Conservation (phyloP, 2,329 filamentous ascomycete genomes). For the Apiospora arundinis region DNA sequence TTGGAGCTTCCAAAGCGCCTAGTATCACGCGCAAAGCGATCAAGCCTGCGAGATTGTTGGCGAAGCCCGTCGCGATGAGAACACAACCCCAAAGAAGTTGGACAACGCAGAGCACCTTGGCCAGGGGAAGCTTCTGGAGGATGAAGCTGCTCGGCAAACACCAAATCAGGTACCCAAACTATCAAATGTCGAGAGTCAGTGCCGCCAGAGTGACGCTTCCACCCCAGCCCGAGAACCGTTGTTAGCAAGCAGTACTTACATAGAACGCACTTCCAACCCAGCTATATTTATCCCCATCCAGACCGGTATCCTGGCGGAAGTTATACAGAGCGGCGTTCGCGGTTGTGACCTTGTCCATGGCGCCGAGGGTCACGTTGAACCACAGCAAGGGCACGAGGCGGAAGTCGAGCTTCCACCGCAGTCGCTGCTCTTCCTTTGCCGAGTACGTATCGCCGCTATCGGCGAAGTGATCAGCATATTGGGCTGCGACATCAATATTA, state of each 20-base stretch:
- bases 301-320: conserved; percentile 23
- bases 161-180: conserved; percentile 44
- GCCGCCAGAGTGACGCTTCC: background rate
- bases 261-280: conserved; percentile 39
- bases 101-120: conserved; percentile 38
- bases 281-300: conserved; percentile 22
- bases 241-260: conserved; percentile 23
- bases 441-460: conserved; percentile 38
- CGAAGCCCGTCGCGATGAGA: conserved; percentile 38
- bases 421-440: conserved; percentile 29
- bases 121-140: conserved; percentile 44
- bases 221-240: background rate
- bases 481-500: conserved; percentile 36
- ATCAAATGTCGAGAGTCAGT: background rate
- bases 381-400: conserved; percentile 48
- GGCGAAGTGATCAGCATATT: conserved; percentile 36
- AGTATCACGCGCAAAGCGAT: conserved; percentile 38
- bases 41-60: conserved; percentile 36
- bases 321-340: conserved; percentile 38
- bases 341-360: conserved; percentile 42
- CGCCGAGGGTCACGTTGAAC: conserved; percentile 37
- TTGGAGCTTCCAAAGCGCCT: conserved; percentile 40
- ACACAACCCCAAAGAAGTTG: conserved; percentile 38
- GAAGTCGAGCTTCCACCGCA: conserved; percentile 50
- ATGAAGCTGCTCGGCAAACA: conserved; percentile 41